These are phyloP conservation scores for Metschnikowia lochheadii DNA, from an alignment of 805 yeast genomes.

Conservation along the genomic window DNA sequence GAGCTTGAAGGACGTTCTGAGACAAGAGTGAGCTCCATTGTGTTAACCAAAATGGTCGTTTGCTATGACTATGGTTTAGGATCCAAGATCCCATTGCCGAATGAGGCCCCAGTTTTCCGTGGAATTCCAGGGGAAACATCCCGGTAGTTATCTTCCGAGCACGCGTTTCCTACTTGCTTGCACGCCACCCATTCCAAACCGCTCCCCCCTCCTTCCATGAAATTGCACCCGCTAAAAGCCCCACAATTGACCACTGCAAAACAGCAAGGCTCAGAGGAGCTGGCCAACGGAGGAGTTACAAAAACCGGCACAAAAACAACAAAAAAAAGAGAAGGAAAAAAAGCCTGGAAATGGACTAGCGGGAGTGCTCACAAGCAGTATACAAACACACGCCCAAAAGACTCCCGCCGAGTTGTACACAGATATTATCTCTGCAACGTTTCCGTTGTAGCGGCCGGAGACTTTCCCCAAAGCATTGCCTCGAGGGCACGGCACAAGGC, in stretches of 20 bases:
- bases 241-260: slow-evolving; percentile 7
- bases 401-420: slow-evolving; percentile 5
- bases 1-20: slow-evolving; percentile 49
- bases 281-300: slow-evolving; percentile 6
- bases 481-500: slow-evolving; percentile 13
- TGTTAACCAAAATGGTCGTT: slow-evolving; percentile 53
- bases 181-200: neutral
- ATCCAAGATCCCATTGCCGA: slow-evolving; percentile 60
- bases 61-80: slow-evolving; percentile 76
- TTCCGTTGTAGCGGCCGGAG: slow-evolving; percentile 75
- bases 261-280: slow-evolving; percentile 15
- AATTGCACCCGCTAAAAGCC: slow-evolving; percentile 2
- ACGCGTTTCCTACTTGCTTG: neutral
- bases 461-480: slow-evolving; percentile 77
- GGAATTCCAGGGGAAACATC: slow-evolving; percentile 13
- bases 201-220: neutral
- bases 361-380: neutral
- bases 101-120: slow-evolving; percentile 20
- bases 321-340: neutral
- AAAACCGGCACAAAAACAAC: slow-evolving; percentile 6
- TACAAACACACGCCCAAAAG: neutral
- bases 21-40: slow-evolving; percentile 85
- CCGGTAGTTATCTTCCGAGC: neutral
- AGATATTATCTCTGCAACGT: slow-evolving; percentile 34
- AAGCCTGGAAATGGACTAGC: neutral